Base-by-base conservation (phyloP, 441 rosid species). In the Aquilaria agallochum region DNA sequence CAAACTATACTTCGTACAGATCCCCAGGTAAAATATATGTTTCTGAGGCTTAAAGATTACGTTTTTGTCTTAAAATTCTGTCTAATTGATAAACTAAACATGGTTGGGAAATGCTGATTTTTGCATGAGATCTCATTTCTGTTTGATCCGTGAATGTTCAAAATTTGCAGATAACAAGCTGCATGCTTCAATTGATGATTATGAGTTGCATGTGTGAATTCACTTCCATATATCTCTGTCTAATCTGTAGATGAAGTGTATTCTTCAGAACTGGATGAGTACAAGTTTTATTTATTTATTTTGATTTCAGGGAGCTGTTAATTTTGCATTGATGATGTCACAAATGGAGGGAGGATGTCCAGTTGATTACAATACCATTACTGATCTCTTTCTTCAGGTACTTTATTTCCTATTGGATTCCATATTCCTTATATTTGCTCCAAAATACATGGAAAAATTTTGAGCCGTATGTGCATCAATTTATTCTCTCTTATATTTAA, bases 331-430 rank as follows among this genome's bases (percentile, higher is more conserved):
- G 74, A 96, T 96, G 98, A 96, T 96, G 99, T 90, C 99, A 56
- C 98, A 96, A 90, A 96, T 96, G 98, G 99, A 93, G 76, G 99
- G 97, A 63, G 99, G 98, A 44, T 93, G 97, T 68, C 99, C 98
- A 20, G 79, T 96, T 74, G 99, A 93, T 72, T 96, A 90, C 80
- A 96, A 93, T 58, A 96, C 98, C 46, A 93, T 96, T 46, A 93
- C 99, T 30, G 99, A 96, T 84, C 96, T 96, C 60, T 96, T 96
- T 67, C 98, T 96, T 74, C 99, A 96, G 97, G 99, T 93, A 57
- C 7, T 36, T 65, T 68, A 58, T 44, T 66, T 50, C 67, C 9
- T 62, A n/a, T 42, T 31, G 15, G 51, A n/a, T 55, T 32, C 12
- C 42, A 20, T 58, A 36, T 30, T 49, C 48, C 8, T 54, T 4